A percentile compares a stretch with the other conserved stretches of the same genome.
phyloP scores from a whole-genome alignment of 164 flowering plant species.

The Amborella trichopoda region DNA sequence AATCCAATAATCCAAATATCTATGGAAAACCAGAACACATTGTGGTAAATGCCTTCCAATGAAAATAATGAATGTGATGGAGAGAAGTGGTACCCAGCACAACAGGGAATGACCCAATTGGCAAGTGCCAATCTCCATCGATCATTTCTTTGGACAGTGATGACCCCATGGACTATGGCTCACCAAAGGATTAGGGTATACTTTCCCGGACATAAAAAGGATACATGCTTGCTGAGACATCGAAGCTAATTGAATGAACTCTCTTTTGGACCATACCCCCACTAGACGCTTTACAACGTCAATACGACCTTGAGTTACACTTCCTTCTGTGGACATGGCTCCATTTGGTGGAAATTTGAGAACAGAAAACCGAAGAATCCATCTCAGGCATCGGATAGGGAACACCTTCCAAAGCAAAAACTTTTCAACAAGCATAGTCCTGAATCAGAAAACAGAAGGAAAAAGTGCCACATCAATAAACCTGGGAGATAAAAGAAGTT shows the following conservation, averaged over 20 bases:
- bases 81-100: too few species aligned
- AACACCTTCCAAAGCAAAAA: constrained; percentile 92
- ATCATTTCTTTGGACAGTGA: too few species aligned
- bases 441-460: constrained; percentile 26
- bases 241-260: constrained; percentile 71
- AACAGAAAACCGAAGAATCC: constrained; percentile 86
- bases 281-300: constrained; percentile 47
- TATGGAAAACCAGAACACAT: too few species aligned
- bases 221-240: constrained; percentile 96
- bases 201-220: constrained; percentile 33
- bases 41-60: too few species aligned
- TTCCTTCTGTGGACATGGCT: constrained; percentile 17
- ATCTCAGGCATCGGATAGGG: constrained; percentile 70
- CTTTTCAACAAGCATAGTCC: constrained; percentile 76
- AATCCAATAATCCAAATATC: too few species aligned
- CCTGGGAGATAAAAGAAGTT: too few species aligned
- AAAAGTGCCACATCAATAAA: too few species aligned
- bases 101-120: too few species aligned
- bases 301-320: constrained; percentile 16
- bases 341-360: constrained; percentile 46
- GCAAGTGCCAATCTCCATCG: too few species aligned
- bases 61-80: too few species aligned
- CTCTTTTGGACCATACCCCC: constrained; percentile 65
- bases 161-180: too few species aligned
- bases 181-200: too few species aligned